phyloP scores from a whole-genome alignment of 1,284 basidiomycete genomes.

The Cutaneotrichosporon daszewskae region DNA sequence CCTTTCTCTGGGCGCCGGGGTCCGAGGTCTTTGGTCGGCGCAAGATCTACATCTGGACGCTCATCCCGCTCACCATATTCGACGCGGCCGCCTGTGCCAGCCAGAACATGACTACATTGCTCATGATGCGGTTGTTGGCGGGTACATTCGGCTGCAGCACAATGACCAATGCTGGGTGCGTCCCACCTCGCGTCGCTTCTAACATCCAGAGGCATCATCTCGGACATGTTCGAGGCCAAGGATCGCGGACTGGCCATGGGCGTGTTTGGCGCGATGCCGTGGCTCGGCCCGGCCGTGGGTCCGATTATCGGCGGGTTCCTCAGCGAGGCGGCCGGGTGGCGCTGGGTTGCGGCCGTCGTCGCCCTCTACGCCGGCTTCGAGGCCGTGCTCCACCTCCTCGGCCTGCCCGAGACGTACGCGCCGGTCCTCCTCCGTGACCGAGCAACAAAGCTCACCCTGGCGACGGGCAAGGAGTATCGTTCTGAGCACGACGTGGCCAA shows the following conservation, averaged over 20 bases:
- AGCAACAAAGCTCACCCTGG: slow-evolving; percentile 31
- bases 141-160: slow-evolving; percentile 47
- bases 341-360: slow-evolving; percentile 62
- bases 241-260: slow-evolving; percentile 48
- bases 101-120: slow-evolving; percentile 44
- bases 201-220: slow-evolving; percentile 47
- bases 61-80: slow-evolving; percentile 46
- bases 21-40: slow-evolving; percentile 36
- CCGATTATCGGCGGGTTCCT: slow-evolving; percentile 11
- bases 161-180: slow-evolving; percentile 49
- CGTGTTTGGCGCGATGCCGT: slow-evolving; percentile 52
- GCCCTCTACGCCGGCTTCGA: slow-evolving; percentile 48
- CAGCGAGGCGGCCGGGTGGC: slow-evolving; percentile 29
- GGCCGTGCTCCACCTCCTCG: slow-evolving; percentile 28
- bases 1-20: slow-evolving; percentile 29
- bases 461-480: slow-evolving; percentile 33
- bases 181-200: too few species aligned
- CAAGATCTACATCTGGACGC: slow-evolving; percentile 43
- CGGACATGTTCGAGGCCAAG: slow-evolving; percentile 46
- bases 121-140: slow-evolving; percentile 49
- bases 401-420: slow-evolving; percentile 46
- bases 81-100: slow-evolving; percentile 46
- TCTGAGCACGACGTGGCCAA: slow-evolving; percentile 45
- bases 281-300: slow-evolving; percentile 38
- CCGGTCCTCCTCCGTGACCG: slow-evolving; percentile 40